These are phyloP conservation scores for Mortierella sp. DNA, from an alignment of 371 early-diverging fungal genomes.

Conservation along the genomic window DNA sequence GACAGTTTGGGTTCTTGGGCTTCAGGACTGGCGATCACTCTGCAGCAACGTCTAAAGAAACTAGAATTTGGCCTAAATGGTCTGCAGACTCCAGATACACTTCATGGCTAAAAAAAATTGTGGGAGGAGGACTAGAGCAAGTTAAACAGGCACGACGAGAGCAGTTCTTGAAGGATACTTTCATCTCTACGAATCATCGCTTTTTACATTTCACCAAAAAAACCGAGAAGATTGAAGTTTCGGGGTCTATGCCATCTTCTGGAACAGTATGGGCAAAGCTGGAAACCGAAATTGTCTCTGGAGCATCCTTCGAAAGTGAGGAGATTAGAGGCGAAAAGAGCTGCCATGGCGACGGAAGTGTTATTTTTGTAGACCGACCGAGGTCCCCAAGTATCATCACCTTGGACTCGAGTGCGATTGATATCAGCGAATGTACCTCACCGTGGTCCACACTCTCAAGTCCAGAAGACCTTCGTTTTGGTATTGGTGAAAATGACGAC, in stretches of 20 bases:
- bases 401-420: conserved; percentile 31
- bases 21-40: conserved; percentile 8
- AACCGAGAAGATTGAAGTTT: background rate
- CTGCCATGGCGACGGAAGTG: conserved; percentile 28
- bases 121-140: conserved; percentile 30
- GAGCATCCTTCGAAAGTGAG: conserved; percentile 4
- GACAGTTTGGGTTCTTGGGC: conserved; percentile 22
- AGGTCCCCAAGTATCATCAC: conserved; percentile 27
- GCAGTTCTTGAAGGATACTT: conserved; percentile 28
- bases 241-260: too few relatives aligned
- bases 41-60: background rate
- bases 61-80: conserved; percentile 1
- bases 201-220: background rate
- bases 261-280: background rate
- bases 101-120: conserved; percentile 27
- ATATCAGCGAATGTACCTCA: conserved; percentile 23
- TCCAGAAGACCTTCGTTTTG: background rate
- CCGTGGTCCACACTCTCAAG: conserved; percentile 13
- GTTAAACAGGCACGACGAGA: conserved; percentile 30
- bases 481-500: conserved; percentile 13
- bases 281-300: too few relatives aligned
- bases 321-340: conserved; percentile 21
- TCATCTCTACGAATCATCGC: conserved; percentile 12
- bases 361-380: conserved; percentile 28
- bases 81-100: conserved; percentile 31